Base-by-base conservation (phyloP, 129 eudicot species). In the Chrysanthemum lavandulifolium region DNA sequence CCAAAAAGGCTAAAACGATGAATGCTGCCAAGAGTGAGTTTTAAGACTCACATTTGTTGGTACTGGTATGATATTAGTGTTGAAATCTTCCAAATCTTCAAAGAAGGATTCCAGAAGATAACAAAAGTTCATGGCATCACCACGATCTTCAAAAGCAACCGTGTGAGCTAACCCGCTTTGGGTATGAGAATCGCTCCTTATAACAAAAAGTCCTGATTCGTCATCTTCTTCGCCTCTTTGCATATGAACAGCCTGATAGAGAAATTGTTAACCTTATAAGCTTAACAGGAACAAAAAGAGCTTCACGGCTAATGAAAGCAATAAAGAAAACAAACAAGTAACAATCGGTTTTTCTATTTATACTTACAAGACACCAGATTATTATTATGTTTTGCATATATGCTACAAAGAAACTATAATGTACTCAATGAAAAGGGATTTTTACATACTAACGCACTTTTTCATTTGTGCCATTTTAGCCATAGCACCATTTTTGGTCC, bases 71-170 rank as follows among this genome's bases (percentile, higher is more conserved):
- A 90, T 77, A 10, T 76, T 84, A 25, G 91, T 79, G 31, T 73
- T 61, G 69, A 87, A 88, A 72, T 78, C 87, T 11, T 62, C 85
- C 57, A 90, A 67, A 66, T 88, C 93, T 70, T 86, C 85, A 33
- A 94, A 94, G 43, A 73, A 88, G 11, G 91, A 86, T 68, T 87
- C 87, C 77, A 94, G 84, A 76, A 94, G 84, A 83, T 86, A 88
- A 76, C 89, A 82, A 82, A 90, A 86, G 68, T 94, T 94, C 78
- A 80, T 79, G 56, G 97, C 98, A 78, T 94, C 98, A 51, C 74
- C 80, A 14, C 72, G 93, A 69, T 90, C 96, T 82, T 90, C 91
- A 71, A 94, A 94, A 77, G 93, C 89, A 81, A 90, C 93, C 2
- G 83, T 79, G 79, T 83, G 82, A 79, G 86, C 61, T 58, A 78